phyloP scores from a whole-genome alignment of 1,284 basidiomycete genomes.

The Anthracocystis walkeri region DNA sequence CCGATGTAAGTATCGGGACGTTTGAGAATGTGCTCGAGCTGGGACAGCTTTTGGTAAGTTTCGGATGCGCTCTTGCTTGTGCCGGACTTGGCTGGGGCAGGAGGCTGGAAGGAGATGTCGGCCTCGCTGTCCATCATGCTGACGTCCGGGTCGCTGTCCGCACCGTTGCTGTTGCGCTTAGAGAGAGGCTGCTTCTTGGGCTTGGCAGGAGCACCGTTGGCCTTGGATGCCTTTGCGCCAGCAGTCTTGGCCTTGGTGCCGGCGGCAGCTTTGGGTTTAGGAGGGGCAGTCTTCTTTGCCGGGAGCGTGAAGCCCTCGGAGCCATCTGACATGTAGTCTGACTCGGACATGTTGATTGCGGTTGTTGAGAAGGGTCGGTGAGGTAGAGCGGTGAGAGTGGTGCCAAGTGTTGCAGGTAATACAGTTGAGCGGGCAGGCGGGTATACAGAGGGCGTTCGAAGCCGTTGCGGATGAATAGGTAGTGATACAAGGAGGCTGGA shows the following conservation, averaged over 20 bases:
- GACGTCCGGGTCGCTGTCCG: slow-evolving; percentile 71
- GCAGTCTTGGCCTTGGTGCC: slow-evolving; percentile 32
- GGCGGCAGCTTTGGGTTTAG: slow-evolving; percentile 62
- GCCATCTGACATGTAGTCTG: slow-evolving; percentile 39
- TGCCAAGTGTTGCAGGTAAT: neutral
- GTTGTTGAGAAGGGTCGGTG: slow-evolving; percentile 15
- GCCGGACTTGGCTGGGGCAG: slow-evolving; percentile 22
- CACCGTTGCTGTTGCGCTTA: slow-evolving; percentile 74
- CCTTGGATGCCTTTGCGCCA: slow-evolving; percentile 70
- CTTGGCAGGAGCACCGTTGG: slow-evolving; percentile 74
- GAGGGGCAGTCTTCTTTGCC: slow-evolving; percentile 71
- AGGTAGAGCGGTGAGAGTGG: neutral
- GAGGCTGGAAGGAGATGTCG: slow-evolving; percentile 45
- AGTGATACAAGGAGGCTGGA: slow-evolving; percentile 2
- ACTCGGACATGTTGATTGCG: slow-evolving; percentile 37
- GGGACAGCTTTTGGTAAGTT: slow-evolving; percentile 93
- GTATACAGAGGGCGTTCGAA: slow-evolving; percentile 12
- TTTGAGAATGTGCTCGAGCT: slow-evolving; percentile 95
- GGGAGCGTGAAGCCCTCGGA: slow-evolving; percentile 38
- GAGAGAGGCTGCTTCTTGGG: slow-evolving; percentile 75
- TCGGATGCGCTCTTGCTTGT: slow-evolving; percentile 84
- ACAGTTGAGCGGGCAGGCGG: slow-evolving; percentile 2
- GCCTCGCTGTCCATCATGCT: slow-evolving; percentile 62
- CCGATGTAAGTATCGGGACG: slow-evolving; percentile 98
- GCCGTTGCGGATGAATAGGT: neutral